A percentile compares a stretch with the other conserved stretches of the same genome.
Evolutionary conservation across 2,329 filamentous ascomycete genomes (phyloP).

Genomic region (Dactylellina leptospora): DNA sequence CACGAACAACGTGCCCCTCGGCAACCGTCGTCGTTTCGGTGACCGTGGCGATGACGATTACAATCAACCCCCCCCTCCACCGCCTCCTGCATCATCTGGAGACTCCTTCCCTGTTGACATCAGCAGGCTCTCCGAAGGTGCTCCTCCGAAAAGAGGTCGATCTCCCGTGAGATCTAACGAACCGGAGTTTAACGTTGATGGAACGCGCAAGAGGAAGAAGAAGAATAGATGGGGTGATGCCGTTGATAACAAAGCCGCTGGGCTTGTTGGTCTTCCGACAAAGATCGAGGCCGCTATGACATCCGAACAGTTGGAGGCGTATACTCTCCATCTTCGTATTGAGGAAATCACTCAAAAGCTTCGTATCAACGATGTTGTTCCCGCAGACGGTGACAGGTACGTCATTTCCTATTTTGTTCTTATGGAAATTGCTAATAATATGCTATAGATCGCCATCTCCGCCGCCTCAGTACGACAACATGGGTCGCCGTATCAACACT

Average conservation of each 20-base stretch:
- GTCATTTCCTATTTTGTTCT: constrained; percentile 60
- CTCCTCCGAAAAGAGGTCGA: constrained; percentile 81
- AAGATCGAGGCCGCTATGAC: constrained; percentile 98
- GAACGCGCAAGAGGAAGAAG: constrained; percentile 91
- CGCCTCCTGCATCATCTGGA: constrained; percentile 56
- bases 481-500: constrained; percentile 98
- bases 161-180: constrained; percentile 76
- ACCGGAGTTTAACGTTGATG: constrained; percentile 70
- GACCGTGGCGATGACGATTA: constrained; percentile 62
- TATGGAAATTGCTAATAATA: constrained; percentile 4
- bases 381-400: constrained; percentile 92
- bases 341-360: constrained; percentile 99
- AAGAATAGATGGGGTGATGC: constrained; percentile 98
- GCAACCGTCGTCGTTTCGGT: constrained; percentile 81
- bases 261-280: constrained; percentile 95
- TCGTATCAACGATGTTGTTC: constrained; percentile 98
- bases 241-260: constrained; percentile 97
- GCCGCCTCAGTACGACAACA: constrained; percentile 97
- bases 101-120: constrained; percentile 54
- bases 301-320: constrained; percentile 95
- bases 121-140: constrained; percentile 59
- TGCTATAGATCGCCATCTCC: constrained; percentile 86
- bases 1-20: constrained; percentile 96
- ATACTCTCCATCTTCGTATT: constrained; percentile 93
- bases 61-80: constrained; percentile 58